Evolutionary conservation across 148 eudicot genomes (phyloP), one percentile per base, ranked within the genome.

Genomic region (Oxyria digyna): DNA sequence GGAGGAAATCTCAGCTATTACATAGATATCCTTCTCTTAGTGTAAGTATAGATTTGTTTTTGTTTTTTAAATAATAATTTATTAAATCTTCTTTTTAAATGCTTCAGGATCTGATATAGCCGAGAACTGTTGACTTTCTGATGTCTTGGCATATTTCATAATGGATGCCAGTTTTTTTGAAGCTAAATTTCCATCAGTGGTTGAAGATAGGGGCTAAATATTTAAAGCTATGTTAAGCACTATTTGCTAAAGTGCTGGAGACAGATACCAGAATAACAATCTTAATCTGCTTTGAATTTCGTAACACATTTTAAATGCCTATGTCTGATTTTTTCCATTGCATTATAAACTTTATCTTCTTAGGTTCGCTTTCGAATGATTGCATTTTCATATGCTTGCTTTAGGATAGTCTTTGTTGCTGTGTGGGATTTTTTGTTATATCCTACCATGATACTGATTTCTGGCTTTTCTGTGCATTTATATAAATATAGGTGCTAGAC

Each of bases 1-100:
- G 98, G 79, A 90, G 98, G 70, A 94, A 88, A 74, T 94, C 98
- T 14, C 98, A 94, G 69, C 73, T 94, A 62, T 85, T 94, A 35
- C 94, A 94, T 59, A 81, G 87, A 82, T 90, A 94, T 81, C 96
- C 98, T 62, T 82, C 92, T 73, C 95, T 94, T 31, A 78, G 71
- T 38, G 98, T 89, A 71, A 85, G 91, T 72, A 37, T 69, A 11
- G 9, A 13, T 21, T 32, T 64, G 48, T 14, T 18, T 18, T 55
- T 11, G 4, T 59, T 59, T 15, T 59, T 59, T 31, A 13, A 0
- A 6, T 59, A 38, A 6, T 37, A 14, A 59, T 13, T 13, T 59
- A 6, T 59, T 14, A 7, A 33, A 6, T 14, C 4, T 35, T 52
- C 52, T 46, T 46, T 38, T 46, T 46, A n/a, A n/a, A 46, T 50